These are phyloP conservation scores for Ophiosphaerella korrae DNA, from an alignment of 2,329 filamentous ascomycete species.

Conservation along the genomic window DNA sequence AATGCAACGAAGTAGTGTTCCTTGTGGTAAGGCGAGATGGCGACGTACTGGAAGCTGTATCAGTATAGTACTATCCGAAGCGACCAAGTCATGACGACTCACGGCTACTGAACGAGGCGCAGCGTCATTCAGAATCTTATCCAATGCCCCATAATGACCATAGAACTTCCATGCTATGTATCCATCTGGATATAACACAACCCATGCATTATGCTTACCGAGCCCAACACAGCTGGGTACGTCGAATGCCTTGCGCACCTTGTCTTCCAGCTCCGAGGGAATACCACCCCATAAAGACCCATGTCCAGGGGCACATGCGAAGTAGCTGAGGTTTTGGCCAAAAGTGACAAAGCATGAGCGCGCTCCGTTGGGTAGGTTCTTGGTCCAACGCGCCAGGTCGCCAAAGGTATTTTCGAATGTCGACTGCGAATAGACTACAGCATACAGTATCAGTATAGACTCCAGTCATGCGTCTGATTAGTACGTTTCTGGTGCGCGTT, in stretches of 20 bases:
- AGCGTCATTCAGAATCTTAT: constrained; percentile 34
- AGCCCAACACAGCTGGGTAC: constrained; percentile 37
- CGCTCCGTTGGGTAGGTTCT: constrained; percentile 33
- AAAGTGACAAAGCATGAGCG: constrained; percentile 41
- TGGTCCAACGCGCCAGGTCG: constrained; percentile 37
- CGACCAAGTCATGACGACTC: constrained; percentile 12
- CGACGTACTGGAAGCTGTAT: constrained; percentile 32
- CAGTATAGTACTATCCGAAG: neutral
- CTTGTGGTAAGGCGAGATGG: constrained; percentile 40
- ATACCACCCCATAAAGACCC: constrained; percentile 44
- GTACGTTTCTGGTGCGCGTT: constrained; percentile 8
- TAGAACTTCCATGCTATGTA: constrained; percentile 41
- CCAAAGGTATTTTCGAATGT: constrained; percentile 40
- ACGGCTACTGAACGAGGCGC: constrained; percentile 35
- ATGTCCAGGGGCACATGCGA: constrained; percentile 35
- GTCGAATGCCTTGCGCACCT: constrained; percentile 40
- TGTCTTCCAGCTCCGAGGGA: constrained; percentile 38
- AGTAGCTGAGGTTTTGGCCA: constrained; percentile 37
- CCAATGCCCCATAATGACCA: constrained; percentile 33
- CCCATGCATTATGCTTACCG: constrained; percentile 40
- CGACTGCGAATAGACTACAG: constrained; percentile 38
- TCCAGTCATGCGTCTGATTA: constrained; percentile 1
- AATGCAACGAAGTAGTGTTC: constrained; percentile 43
- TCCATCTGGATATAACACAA: constrained; percentile 40
- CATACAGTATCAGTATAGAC: constrained; percentile 10